Evolutionary conservation across 1,284 basidiomycete genomes (phyloP), one percentile per base, ranked within the genome.

Genomic region (Ceratobasidium papillatum): DNA sequence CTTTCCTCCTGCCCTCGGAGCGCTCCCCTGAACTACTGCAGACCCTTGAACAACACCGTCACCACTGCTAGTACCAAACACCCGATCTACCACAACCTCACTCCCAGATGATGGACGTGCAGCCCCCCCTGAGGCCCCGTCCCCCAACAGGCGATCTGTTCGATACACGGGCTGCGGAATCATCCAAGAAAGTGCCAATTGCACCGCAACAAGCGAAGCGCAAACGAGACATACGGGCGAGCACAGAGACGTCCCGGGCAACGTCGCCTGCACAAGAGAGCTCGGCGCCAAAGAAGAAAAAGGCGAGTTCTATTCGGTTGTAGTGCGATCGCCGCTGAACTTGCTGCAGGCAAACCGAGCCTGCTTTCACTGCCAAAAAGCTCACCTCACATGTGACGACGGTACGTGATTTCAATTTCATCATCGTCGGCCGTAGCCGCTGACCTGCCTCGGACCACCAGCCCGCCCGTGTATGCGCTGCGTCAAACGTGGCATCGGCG

Each of bases 341-440:
- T 5, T 38, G 11, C 9, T n/a, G 17, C 49, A 96, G 83, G 95
- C 94, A 0, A 94, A 90, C 79, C 88, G 95, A 56, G 97, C 97
- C 43, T 99, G 97, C 81, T 90, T 93, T 76, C 93, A 95, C 77
- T 99, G 97, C 83, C 97, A 99, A 83, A 88, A 86, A 79, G 95
- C 95, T 0, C 97, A 99, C 83, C 86, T 99, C 79, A 99, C 97
- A 8, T 99, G 97, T 82, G 96, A 99, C 82, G 97, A 99, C 80
- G 90, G 96, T 98, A 77, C 38, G 45, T 34, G 30, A 64, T 38
- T 25, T 22, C 32, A 45, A 65, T 71, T 64, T 62, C 38, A 52
- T n/a, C 51, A 38, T 64, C 65, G n/a, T 38, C 63, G 30, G 71
- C 30, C 65, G 22, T 76, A 52, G 76, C 78, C 79, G 75, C 77